Percentiles rank a stretch among this genome's conserved stretches.
Evolutionary conservation across 352 stramenopile species (phyloP).

Genomic region (Phytopythium oedochilum): DNA sequence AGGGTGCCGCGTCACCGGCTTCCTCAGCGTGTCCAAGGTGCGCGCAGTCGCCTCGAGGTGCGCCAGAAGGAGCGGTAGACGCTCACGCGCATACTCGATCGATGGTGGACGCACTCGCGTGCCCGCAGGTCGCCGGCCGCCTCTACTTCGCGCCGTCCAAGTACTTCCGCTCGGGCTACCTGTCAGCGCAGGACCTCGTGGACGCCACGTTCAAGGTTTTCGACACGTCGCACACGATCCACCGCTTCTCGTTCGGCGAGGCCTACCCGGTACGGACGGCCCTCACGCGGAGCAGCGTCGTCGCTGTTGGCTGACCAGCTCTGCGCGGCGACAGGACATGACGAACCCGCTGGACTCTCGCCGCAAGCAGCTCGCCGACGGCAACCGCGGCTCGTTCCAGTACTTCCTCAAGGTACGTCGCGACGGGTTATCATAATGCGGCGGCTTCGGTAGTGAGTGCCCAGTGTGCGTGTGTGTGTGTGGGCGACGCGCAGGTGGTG

Average conservation of each 20-base stretch:
- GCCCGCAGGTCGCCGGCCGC: constrained; percentile 54
- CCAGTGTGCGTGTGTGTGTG: too few species aligned
- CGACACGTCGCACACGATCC: constrained; percentile 68
- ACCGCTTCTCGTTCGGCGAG: constrained; percentile 68
- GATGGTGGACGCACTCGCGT: too few species aligned
- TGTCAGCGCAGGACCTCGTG: constrained; percentile 53
- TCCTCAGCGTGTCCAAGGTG: constrained; percentile 75
- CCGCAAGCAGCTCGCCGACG: constrained; percentile 42
- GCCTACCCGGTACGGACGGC: constrained; percentile 46
- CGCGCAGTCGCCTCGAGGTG: neutral
- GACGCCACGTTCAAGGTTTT: constrained; percentile 71
- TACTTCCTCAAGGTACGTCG: constrained; percentile 76
- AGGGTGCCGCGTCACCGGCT: constrained; percentile 73
- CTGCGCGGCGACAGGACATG: constrained; percentile 49
- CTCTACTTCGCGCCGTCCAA: constrained; percentile 83
- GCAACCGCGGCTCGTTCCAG: constrained; percentile 67
- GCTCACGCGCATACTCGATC: neutral
- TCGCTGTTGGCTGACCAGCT: neutral
- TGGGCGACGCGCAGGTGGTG: constrained; percentile 82
- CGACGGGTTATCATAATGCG: too few species aligned
- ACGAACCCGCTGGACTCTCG: constrained; percentile 76
- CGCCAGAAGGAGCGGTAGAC: neutral
- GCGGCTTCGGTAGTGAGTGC: too few species aligned
- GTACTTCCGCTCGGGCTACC: constrained; percentile 78
- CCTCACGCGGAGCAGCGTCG: neutral